Conservation (phyloP, 2,329 filamentous ascomycete species). For the Parascedosporium putredinis region DNA sequence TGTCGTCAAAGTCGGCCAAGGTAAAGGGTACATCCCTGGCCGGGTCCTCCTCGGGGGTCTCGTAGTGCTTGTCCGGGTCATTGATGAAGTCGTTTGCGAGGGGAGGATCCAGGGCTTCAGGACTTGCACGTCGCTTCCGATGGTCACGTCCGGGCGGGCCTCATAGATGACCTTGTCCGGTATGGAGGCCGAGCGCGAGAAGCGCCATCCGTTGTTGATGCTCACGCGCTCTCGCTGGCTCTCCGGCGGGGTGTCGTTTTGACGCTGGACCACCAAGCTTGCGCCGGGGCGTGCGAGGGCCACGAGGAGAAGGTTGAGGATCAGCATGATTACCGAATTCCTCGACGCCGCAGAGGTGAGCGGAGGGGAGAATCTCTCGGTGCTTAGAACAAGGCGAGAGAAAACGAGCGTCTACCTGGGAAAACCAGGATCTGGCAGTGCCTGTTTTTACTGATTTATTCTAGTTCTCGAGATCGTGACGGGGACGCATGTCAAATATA, state of each 20-base stretch:
- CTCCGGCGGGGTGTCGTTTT: neutral
- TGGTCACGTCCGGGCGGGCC: conserved; percentile 14
- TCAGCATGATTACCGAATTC: neutral
- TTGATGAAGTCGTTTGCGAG: conserved; percentile 28
- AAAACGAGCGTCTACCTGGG: no score
- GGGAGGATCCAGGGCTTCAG: conserved; percentile 32
- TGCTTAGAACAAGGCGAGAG: neutral
- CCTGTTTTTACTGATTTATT: no score
- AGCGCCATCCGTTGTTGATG: conserved; percentile 27
- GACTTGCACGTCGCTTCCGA: conserved; percentile 11
- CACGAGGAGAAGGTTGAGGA: neutral
- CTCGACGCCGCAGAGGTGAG: neutral
- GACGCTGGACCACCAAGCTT: neutral
- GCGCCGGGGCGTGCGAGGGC: neutral
- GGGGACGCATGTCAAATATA: no score
- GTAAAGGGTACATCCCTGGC: conserved; percentile 20
- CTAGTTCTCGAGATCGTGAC: no score
- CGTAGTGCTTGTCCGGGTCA: conserved; percentile 17
- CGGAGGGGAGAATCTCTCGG: neutral
- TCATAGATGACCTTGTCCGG: conserved; percentile 23
- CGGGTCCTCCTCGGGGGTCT: conserved; percentile 16
- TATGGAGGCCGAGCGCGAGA: conserved; percentile 24
- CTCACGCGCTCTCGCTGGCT: conserved; percentile 18
- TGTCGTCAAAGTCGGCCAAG: conserved; percentile 26
- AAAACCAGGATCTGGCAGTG: no score